Base-by-base conservation (phyloP, 2,329 filamentous ascomycete genomes). In the Diaporthe nobilis region DNA sequence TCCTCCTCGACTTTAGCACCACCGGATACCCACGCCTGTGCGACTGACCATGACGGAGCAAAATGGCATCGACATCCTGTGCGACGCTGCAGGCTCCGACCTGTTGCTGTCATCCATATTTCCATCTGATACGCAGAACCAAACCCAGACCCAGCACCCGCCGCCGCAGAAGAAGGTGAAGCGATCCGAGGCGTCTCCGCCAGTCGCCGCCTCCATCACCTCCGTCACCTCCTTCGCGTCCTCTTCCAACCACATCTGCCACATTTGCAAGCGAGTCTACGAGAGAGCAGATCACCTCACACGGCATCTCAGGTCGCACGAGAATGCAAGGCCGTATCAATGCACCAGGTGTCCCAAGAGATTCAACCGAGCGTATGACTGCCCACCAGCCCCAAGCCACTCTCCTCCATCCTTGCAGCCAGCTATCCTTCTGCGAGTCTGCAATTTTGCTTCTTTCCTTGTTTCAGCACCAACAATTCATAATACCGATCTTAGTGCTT, bases 211-310 rank as follows among this genome's bases (percentile, higher is more conserved):
- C 53, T 70, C 77, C 78, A 80, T 17, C 49, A 53, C 20, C 47
- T 53, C 49, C 49, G 42, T 42, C 60, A 13, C 60, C 44, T 53
- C 71, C 44, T 28, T 39, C 15, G 31, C 39, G 6, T 55, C 71
- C 49, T 37, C 55, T 7, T 61, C 31, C n/a, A 47, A 39, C 34
- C 63, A 74, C 55, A 71, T 80, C 49, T 82, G 81, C 71, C 80
- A 81, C 37, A 78, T 81, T 51, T 81, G 80, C 74, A 79, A 77
- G 68, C 76, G 80, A 17, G 80, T 81, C 42, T 82, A 82, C 71
- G 81, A 82, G 74, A 80, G 81, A 70, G 81, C 81, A 65, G 80
- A 82, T 57, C 80, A 82, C 65, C 76, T 82, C 44, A 81, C 80
- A 28, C 76, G 81, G 34, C 81, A 81, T 53, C 75, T 82, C 39